Evolutionary conservation across 192 early-diverging fungal species (phyloP).

Genomic region (Coemansia sp.): DNA sequence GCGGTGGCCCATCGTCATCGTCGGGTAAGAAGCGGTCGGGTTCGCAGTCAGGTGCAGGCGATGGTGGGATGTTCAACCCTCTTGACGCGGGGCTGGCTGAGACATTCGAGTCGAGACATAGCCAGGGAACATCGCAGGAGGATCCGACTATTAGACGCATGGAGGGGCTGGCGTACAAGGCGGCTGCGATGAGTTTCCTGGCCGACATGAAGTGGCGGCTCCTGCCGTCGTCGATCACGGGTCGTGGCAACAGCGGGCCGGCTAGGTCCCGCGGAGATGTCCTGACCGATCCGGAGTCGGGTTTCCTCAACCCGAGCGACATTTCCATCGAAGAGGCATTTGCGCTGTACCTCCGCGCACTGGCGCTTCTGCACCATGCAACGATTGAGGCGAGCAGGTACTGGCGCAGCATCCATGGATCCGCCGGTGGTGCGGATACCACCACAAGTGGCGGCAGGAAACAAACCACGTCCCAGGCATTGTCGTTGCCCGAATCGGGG

Average conservation of each 20-base stretch:
- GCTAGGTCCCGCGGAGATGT: conserved; percentile 7
- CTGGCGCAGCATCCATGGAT: conserved; percentile 34
- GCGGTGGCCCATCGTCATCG: neutral
- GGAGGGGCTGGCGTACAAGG: conserved; percentile 71
- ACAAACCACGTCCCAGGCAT: neutral
- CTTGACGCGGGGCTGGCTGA: conserved; percentile 38
- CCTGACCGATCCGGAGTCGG: conserved; percentile 30
- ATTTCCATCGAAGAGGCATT: conserved; percentile 65
- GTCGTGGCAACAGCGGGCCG: neutral
- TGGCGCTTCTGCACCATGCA: conserved; percentile 63
- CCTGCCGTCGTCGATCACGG: conserved; percentile 23
- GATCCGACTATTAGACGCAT: conserved; percentile 61
- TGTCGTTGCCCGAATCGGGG: neutral
- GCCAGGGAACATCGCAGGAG: conserved; percentile 43
- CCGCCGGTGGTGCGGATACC: neutral
- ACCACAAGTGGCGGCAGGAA: neutral
- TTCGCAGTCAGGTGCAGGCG: neutral
- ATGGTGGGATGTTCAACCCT: conserved; percentile 42
- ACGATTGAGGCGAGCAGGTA: conserved; percentile 58
- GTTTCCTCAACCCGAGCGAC: conserved; percentile 33
- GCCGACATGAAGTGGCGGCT: conserved; percentile 56
- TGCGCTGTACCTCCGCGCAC: conserved; percentile 66
- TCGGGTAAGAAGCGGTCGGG: no score
- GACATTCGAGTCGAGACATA: conserved; percentile 45
- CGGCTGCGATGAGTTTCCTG: conserved; percentile 67